Conservation (phyloP, 1,284 basidiomycete genomes). For the Schizophyllum commune region DNA sequence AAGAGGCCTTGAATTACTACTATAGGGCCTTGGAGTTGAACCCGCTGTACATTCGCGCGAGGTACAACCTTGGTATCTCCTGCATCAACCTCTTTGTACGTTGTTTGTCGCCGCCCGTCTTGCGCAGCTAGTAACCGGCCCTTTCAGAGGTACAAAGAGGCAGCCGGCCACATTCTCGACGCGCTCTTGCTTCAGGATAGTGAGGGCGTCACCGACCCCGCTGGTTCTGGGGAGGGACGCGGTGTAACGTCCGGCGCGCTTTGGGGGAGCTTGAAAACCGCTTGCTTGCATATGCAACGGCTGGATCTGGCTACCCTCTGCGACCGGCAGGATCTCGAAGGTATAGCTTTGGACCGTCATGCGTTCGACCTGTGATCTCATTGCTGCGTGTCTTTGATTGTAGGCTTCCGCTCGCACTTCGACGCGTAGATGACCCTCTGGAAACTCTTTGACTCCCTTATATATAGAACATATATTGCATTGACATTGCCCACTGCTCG, state of each 20-base stretch:
- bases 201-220: conserved; percentile 51
- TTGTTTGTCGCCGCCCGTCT: conserved; percentile 9
- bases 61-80: conserved; percentile 86
- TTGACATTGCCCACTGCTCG: too few relatives aligned
- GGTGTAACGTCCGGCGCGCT: conserved; percentile 71
- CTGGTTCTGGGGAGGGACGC: conserved; percentile 20
- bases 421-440: neutral
- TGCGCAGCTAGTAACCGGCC: conserved; percentile 1
- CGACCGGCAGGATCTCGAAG: conserved; percentile 63
- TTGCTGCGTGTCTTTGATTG: neutral
- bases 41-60: conserved; percentile 88
- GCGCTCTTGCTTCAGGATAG: conserved; percentile 82
- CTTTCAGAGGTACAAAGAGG: conserved; percentile 69
- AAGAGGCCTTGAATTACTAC: conserved; percentile 87
- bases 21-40: conserved; percentile 85
- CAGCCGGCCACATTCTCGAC: conserved; percentile 78
- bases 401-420: conserved; percentile 9
- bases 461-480: too few relatives aligned
- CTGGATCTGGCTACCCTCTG: conserved; percentile 69
- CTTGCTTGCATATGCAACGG: conserved; percentile 70
- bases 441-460: too few relatives aligned
- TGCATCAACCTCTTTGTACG: conserved; percentile 79
- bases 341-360: conserved; percentile 29
- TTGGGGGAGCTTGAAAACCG: conserved; percentile 81
- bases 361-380: neutral